phyloP scores from a whole-genome alignment of 306 rosid species.

The Urtica urens region DNA sequence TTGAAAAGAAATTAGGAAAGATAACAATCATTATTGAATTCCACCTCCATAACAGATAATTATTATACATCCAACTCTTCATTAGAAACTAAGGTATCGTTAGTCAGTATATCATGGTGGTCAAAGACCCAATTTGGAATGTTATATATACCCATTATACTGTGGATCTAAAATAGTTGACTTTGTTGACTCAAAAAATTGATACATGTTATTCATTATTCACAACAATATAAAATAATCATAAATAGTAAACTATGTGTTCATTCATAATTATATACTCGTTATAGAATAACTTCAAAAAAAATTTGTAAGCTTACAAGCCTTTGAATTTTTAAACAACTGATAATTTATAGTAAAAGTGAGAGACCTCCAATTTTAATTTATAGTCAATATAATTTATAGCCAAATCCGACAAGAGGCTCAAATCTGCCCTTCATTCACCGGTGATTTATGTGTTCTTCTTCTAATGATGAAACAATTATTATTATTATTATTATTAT shows the following conservation, averaged over 20 bases:
- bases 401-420: no score
- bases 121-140: constrained; percentile 8
- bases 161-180: constrained; percentile 7
- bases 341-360: no score
- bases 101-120: not conserved
- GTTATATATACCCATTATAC: constrained; percentile 13
- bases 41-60: not conserved
- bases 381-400: no score
- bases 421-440: no score
- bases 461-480: no score
- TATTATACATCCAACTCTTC: not conserved
- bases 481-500: no score
- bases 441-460: no score
- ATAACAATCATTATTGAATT: not conserved
- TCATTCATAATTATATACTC: not conserved
- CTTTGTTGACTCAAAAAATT: constrained; percentile 13
- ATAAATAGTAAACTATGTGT: not conserved
- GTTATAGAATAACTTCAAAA: not conserved
- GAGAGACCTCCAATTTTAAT: no score
- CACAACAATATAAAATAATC: not conserved
- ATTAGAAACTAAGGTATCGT: constrained; percentile 2
- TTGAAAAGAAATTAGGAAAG: constrained; percentile 2
- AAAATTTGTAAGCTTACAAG: not conserved
- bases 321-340: no score
- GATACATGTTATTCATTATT: not conserved